Conservation (phyloP, 257 asterid species). For the Solanum pinnatisectum region DNA sequence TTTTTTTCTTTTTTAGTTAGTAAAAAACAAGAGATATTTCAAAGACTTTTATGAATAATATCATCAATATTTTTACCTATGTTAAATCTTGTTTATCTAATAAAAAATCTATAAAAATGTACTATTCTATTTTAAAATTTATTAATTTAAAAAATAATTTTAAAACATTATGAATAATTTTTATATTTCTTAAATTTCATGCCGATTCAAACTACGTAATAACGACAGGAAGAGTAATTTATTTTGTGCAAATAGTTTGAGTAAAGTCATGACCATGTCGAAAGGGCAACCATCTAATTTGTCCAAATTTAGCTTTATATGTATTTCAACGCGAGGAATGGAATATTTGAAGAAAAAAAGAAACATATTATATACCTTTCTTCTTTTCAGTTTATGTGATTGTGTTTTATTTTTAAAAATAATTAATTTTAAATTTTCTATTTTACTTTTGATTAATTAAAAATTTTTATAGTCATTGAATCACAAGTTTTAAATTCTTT, state of each 20-base stretch:
- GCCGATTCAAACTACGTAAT: neutral
- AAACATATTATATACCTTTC: neutral
- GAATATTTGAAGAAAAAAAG: neutral
- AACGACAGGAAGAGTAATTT: neutral
- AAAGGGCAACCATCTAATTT: neutral
- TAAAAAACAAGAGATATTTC: neutral
- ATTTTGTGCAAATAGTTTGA: neutral
- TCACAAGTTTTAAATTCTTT: neutral
- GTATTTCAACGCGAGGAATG: neutral
- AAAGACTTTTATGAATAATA: neutral
- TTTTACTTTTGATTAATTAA: neutral
- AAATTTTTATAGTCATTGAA: neutral
- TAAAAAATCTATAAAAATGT: too few species aligned
- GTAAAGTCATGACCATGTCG: neutral
- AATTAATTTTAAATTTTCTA: too few species aligned
- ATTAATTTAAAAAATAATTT: too few species aligned
- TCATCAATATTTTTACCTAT: neutral
- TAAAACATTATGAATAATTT: too few species aligned
- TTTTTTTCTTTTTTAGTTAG: too few species aligned
- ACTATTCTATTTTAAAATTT: too few species aligned
- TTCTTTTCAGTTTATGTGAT: too few species aligned
- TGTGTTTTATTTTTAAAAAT: too few species aligned
- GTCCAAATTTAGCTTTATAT: neutral
- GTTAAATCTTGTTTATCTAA: neutral
- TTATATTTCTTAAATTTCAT: too few species aligned